Conservation (phyloP, 1,284 basidiomycete species). For the Erythrobasidium hasegawianum region DNA sequence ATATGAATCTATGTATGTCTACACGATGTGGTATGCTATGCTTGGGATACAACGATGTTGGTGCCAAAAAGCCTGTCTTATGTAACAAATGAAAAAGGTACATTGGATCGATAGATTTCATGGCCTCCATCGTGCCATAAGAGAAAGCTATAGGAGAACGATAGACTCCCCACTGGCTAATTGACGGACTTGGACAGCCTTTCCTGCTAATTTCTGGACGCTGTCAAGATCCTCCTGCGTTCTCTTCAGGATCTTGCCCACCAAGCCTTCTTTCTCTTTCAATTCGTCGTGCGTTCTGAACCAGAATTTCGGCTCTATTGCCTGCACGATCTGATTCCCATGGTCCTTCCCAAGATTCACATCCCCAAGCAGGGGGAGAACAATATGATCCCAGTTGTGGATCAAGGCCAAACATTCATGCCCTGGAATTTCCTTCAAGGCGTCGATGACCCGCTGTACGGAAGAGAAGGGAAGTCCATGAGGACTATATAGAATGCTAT, state of each 20-base stretch:
- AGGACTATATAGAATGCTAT: constrained; percentile 21
- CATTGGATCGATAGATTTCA: no score
- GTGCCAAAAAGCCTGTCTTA: no score
- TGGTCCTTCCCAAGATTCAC: constrained; percentile 5
- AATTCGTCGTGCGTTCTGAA: constrained; percentile 26
- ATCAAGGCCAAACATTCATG: constrained; percentile 23
- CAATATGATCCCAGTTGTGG: constrained; percentile 16
- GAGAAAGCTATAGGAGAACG: constrained; percentile 5
- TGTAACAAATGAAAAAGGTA: no score
- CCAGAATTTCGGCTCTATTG: constrained; percentile 13
- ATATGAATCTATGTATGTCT: no score
- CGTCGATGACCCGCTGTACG: not conserved
- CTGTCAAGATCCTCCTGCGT: constrained; percentile 3
- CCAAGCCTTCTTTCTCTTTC: constrained; percentile 21
- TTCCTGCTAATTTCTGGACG: constrained; percentile 4
- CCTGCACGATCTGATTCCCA: constrained; percentile 7
- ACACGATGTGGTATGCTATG: no score
- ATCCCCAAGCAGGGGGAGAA: constrained; percentile 5
- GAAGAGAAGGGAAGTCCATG: constrained; percentile 13
- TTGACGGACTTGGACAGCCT: constrained; percentile 10
- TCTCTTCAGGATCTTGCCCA: constrained; percentile 8
- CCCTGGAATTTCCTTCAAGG: constrained; percentile 4
- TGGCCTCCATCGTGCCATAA: not conserved
- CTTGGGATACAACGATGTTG: no score
- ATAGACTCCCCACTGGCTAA: constrained; percentile 10